Evolutionary conservation across 441 rosid species (phyloP), one percentile per base, ranked within the genome.

Genomic region (Rhodomyrtus psidioides): DNA sequence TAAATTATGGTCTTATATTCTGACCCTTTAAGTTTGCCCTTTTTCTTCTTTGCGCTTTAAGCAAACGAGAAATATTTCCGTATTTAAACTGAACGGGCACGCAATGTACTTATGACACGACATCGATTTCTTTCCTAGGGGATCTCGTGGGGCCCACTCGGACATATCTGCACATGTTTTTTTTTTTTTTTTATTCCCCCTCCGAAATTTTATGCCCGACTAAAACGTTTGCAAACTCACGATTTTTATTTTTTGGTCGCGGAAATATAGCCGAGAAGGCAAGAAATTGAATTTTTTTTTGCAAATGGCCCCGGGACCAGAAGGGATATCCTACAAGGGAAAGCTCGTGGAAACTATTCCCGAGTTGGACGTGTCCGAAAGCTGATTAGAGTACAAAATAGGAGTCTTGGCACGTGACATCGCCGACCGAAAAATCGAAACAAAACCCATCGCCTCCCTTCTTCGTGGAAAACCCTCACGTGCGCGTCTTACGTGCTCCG

Each of bases 121-220:
- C 15, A 62, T 28, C 75, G 0, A 15, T 60, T 62, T 9, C 75
- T 62, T 28, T 6, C 12, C 74, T 62, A 3, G 6, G 42, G 23
- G 13, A 16, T 15, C 75, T 6, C 7, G 0, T 17, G 44, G 44
- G 75, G 7, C 6, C 75, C 44, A 2, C 44, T 28, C 3, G 0
- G 8, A 28, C 0, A 1, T 4, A 17, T 30, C 8, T 0, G 6
- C 1, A 21, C 24, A 4, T 0, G 13, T 6, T 30, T 8, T 0
- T 14, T 3, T 6, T 14, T 27, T 27, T 14, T 42, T 1, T 1
- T 42, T 42, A 1, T 42, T 42, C 6, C 6, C 6, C 6, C 6
- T 6, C 46, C 46, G 7, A 42, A 6, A 42, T 42, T 44, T 44
- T 42, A 42, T 42, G 46, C 46, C 46, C 46, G 46, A 7, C 46